Percentiles rank a stretch among this genome's conserved stretches.
Evolutionary conservation across 495 filamentous ascomycete genomes (phyloP).

Genomic region (Lasiosphaeris hirsuta): DNA sequence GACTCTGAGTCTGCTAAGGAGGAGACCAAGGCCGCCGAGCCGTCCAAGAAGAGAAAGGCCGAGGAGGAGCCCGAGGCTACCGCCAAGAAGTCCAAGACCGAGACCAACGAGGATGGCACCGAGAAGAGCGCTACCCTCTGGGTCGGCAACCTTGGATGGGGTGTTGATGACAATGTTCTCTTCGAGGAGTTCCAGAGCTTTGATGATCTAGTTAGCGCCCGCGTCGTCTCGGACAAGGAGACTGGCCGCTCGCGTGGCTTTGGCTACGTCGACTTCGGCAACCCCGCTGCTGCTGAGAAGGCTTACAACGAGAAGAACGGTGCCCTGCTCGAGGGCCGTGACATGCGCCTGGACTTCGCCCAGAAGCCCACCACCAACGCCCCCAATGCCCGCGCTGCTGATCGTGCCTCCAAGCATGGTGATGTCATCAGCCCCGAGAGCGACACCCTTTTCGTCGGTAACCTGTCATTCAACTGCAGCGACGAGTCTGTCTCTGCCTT

Average conservation of each 20-base stretch:
- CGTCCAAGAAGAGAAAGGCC: constrained; percentile 52
- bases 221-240: constrained; percentile 81
- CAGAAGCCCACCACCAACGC: constrained; percentile 58
- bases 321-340: constrained; percentile 75
- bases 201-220: constrained; percentile 69
- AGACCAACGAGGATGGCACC: constrained; percentile 33
- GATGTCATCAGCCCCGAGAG: constrained; percentile 70
- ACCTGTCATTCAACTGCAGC: constrained; percentile 79
- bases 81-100: constrained; percentile 84
- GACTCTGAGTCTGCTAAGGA: constrained; percentile 46
- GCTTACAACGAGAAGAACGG: constrained; percentile 81
- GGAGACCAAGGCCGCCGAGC: constrained; percentile 42
- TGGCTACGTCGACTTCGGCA: constrained; percentile 91
- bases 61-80: constrained; percentile 56
- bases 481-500: constrained; percentile 70
- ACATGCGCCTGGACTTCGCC: constrained; percentile 87
- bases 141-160: constrained; percentile 93
- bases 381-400: constrained; percentile 55
- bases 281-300: constrained; percentile 63
- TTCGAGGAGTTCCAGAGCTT: constrained; percentile 80
- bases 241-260: constrained; percentile 88
- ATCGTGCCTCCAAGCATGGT: constrained; percentile 72
- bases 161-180: constrained; percentile 88
- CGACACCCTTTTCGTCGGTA: constrained; percentile 92
- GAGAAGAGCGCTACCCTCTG: constrained; percentile 69